Conservation (phyloP, 768 basidiomycete species). For the Boletus patriciae region DNA sequence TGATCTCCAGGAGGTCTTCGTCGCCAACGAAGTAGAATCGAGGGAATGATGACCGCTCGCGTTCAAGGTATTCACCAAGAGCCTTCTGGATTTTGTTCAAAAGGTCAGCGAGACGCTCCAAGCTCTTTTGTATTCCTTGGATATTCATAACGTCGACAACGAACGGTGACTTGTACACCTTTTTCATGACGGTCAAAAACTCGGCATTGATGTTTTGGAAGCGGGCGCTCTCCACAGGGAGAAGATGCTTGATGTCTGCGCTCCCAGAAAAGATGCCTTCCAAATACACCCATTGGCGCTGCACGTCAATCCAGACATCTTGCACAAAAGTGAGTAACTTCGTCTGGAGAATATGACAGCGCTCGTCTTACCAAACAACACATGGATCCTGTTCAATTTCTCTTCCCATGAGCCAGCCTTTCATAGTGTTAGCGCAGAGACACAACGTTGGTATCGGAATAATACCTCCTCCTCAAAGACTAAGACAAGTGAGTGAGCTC, state of each 20-base stretch:
- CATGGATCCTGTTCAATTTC: conserved; percentile 93
- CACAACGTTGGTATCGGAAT: background rate
- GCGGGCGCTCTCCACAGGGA: conserved; percentile 95
- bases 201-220: conserved; percentile 99
- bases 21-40: conserved; percentile 99
- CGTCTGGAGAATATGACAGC: background rate
- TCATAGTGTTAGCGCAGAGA: conserved; percentile 8
- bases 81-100: conserved; percentile 99
- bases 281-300: conserved; percentile 99
- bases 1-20: conserved; percentile 97
- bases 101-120: conserved; percentile 94
- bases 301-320: conserved; percentile 99
- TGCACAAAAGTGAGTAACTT: conserved; percentile 9
- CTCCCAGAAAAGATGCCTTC: conserved; percentile 99
- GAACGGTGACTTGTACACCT: conserved; percentile 98
- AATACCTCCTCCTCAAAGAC: conserved; percentile 87
- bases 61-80: conserved; percentile 96
- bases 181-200: conserved; percentile 98
- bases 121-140: conserved; percentile 91
- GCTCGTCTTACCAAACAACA: conserved; percentile 77
- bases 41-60: conserved; percentile 96
- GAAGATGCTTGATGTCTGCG: conserved; percentile 98
- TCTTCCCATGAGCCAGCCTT: conserved; percentile 93
- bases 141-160: conserved; percentile 97
- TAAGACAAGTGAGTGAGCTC: conserved; percentile 28